Percentiles rank a stretch among this genome's conserved stretches.
Evolutionary conservation across 768 basidiomycete species (phyloP).

Genomic region (Punctularia strigosozonata): DNA sequence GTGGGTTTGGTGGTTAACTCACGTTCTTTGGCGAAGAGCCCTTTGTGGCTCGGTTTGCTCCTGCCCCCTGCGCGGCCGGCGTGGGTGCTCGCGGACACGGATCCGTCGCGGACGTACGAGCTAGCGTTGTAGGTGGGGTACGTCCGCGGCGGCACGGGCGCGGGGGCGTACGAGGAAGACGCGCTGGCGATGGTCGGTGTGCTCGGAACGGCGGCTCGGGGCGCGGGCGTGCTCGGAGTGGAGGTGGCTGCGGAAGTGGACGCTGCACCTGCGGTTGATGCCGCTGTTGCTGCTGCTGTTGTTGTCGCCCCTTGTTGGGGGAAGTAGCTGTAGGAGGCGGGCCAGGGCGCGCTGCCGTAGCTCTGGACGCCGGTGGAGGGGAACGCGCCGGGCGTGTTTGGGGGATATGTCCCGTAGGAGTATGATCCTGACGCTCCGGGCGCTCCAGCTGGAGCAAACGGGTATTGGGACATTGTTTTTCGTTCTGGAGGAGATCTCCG

Average conservation of each 20-base stretch:
- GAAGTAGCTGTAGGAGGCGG: constrained; percentile 56
- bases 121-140: constrained; percentile 34
- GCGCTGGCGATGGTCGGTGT: constrained; percentile 15
- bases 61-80: constrained; percentile 33
- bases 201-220: constrained; percentile 19
- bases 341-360: constrained; percentile 46
- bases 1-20: no score
- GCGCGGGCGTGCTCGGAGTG: constrained; percentile 14
- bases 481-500: no score
- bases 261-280: constrained; percentile 9
- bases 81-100: constrained; percentile 25
- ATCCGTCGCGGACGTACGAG: constrained; percentile 42
- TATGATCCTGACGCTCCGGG: constrained; percentile 28
- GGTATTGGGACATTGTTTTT: no score
- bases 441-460: no score
- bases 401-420: constrained; percentile 8
- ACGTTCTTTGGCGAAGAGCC: constrained; percentile 76
- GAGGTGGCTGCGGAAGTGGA: constrained; percentile 8
- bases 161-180: constrained; percentile 1
- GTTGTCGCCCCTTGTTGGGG: constrained; percentile 23
- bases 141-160: constrained; percentile 18
- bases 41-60: constrained; percentile 60
- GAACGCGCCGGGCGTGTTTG: constrained; percentile 34
- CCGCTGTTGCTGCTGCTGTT: constrained; percentile 16
- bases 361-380: constrained; percentile 52